phyloP scores from a whole-genome alignment of 139 green algal species.

The Chlorella sorokiniana region DNA sequence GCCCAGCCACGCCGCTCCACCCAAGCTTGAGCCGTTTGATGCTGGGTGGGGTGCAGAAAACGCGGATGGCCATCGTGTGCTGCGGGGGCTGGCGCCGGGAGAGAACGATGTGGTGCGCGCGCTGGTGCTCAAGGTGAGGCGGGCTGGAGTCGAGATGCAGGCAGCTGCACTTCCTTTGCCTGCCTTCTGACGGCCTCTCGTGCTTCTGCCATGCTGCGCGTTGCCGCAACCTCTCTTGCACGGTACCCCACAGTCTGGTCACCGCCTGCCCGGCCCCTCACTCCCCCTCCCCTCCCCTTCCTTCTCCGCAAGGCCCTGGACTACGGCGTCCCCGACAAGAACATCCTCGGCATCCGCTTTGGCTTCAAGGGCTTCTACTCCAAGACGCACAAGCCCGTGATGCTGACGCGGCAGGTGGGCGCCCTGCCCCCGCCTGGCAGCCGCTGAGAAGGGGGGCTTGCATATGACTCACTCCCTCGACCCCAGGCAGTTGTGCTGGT shows the following conservation, averaged over 20 bases:
- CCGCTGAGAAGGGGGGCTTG: neutral
- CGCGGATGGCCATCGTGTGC: slow-evolving; percentile 81
- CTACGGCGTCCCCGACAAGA: slow-evolving; percentile 87
- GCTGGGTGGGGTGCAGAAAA: slow-evolving; percentile 37
- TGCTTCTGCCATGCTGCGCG: neutral
- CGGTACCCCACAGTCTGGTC: neutral
- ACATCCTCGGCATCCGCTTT: slow-evolving; percentile 90
- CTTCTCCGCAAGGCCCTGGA: slow-evolving; percentile 46
- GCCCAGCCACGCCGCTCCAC: too few species aligned
- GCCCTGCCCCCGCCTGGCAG: neutral
- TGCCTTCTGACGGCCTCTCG: neutral
- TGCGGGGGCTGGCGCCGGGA: slow-evolving; percentile 95
- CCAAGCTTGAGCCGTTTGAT: too few species aligned
- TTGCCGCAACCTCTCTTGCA: neutral
- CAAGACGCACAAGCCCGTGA: slow-evolving; percentile 5
- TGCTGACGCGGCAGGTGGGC: slow-evolving; percentile 1
- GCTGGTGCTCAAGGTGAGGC: slow-evolving; percentile 82
- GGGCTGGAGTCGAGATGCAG: neutral
- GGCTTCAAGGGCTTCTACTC: slow-evolving; percentile 86
- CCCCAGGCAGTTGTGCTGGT: too few species aligned
- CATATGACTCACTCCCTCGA: neutral
- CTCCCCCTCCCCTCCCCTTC: neutral
- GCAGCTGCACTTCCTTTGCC: too few species aligned
- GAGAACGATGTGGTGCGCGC: slow-evolving; percentile 95
- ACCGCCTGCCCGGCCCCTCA: neutral